Conservation (phyloP, 495 filamentous ascomycete genomes). For the Coniosporium apollinis region DNA sequence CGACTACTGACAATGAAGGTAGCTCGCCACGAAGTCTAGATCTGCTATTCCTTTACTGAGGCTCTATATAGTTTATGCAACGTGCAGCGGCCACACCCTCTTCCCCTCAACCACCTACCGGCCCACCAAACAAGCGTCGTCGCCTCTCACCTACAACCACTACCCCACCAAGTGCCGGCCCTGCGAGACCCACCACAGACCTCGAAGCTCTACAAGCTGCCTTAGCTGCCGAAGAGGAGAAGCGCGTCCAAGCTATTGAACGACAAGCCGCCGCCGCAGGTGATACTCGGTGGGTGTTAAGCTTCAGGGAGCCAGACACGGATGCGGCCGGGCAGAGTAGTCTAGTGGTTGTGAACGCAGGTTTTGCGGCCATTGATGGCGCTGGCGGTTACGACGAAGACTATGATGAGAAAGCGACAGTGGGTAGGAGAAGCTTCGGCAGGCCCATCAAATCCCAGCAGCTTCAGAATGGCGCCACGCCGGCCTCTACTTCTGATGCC, state of each 20-base stretch:
- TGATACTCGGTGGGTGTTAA: constrained; percentile 79
- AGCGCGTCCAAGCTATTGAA: constrained; percentile 51
- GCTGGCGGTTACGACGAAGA: constrained; percentile 4
- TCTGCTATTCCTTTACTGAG: constrained; percentile 1
- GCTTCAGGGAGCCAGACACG: constrained; percentile 23
- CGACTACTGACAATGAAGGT: constrained; percentile 86
- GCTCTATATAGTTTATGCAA: constrained; percentile 68
- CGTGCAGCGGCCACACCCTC: constrained; percentile 45
- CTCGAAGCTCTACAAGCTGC: constrained; percentile 46
- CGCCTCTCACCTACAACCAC: constrained; percentile 22
- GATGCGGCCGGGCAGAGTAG: neutral
- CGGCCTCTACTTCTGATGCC: constrained; percentile 6
- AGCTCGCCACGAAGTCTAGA: constrained; percentile 5
- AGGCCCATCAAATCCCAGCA: constrained; percentile 12
- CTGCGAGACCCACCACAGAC: constrained; percentile 20
- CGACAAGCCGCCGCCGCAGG: constrained; percentile 56
- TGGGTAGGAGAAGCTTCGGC: constrained; percentile 31
- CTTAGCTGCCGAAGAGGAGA: constrained; percentile 56
- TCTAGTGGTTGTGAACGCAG: constrained; percentile 25
- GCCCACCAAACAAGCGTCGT: constrained; percentile 29
- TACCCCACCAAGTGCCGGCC: too few relatives aligned
- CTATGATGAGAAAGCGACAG: constrained; percentile 10
- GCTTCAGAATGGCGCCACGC: constrained; percentile 7
- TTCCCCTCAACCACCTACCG: constrained; percentile 21
- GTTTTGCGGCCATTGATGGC: constrained; percentile 29